Evolutionary conservation across 148 eudicot genomes (phyloP), one percentile per base, ranked within the genome.

Genomic region (Pouteria glomerata): DNA sequence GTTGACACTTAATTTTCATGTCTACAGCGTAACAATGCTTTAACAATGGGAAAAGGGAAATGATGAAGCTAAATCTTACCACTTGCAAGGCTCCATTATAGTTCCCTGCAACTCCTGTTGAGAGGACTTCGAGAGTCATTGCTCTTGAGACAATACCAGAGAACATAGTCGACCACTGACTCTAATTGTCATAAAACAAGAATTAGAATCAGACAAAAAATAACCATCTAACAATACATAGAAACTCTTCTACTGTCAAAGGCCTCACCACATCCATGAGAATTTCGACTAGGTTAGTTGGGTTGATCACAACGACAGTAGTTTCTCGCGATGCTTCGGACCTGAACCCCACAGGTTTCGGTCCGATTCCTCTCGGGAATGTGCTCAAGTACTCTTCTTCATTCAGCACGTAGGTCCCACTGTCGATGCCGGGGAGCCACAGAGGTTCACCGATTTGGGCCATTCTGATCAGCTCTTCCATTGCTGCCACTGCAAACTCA

Each of bases 201-300:
- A 12, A 23, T 39, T 13, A 19, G 61, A 52, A 59, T 37, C 1
- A 62, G 12, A 12, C 45, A 23, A 13, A n/a, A n/a, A n/a, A n/a
- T n/a, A n/a, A 14, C 10, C 1, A 35, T 21, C 18, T 45, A 62
- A 4, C 26, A 1, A n/a, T n/a, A n/a, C n/a, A 37, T 11, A 8
- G 44, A 63, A 13, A 39, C 8, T 6, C 6, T 50, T 50, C 8
- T n/a, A n/a, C n/a, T n/a, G 18, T 63, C 30, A 6, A 16, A 16
- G 6, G 11, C 13, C 74, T 3, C 63, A 87, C 91, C 83, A 81
- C 83, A 59, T 87, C 83, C 91, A 87, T 87, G 64, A 87, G 70
- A 33, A 87, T 76, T 59, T 79, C 83, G 37, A 87, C 80, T 27
- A 87, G 69, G 59, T 73, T 77, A 3, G 63, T 29, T 33, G 59